Evolutionary conservation across 2,329 filamentous ascomycete genomes (phyloP).

Genomic region (Neofusicoccum umdonicola): DNA sequence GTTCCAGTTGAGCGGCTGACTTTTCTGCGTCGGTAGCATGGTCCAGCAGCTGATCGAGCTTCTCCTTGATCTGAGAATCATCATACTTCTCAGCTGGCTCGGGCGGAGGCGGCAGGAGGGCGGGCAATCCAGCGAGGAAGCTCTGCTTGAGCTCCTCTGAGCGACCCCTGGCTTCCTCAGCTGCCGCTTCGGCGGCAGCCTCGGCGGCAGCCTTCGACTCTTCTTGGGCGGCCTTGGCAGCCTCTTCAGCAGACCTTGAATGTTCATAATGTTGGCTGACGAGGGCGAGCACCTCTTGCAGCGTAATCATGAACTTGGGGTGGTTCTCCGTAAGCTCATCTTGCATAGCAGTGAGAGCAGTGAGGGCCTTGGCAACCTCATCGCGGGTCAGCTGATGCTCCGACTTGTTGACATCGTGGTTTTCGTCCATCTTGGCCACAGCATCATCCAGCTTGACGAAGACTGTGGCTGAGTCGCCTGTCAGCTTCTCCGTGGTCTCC

Average conservation of each 20-base stretch:
- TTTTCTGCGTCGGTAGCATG: conserved; percentile 66
- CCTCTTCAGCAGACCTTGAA: conserved; percentile 59
- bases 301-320: conserved; percentile 80
- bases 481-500: conserved; percentile 81
- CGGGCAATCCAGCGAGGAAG: conserved; percentile 43
- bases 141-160: conserved; percentile 42
- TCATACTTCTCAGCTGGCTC: conserved; percentile 49
- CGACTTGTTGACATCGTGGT: conserved; percentile 67
- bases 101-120: conserved; percentile 43
- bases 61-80: conserved; percentile 58
- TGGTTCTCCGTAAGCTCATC: conserved; percentile 78
- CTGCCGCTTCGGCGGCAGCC: conserved; percentile 40
- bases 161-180: conserved; percentile 44
- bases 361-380: conserved; percentile 72
- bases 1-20: conserved; percentile 71
- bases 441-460: conserved; percentile 81
- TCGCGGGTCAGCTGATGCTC: conserved; percentile 83
- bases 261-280: conserved; percentile 88
- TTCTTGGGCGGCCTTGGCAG: conserved; percentile 38
- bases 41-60: conserved; percentile 56
- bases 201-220: conserved; percentile 32
- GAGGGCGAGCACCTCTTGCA: conserved; percentile 80
- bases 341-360: conserved; percentile 72
- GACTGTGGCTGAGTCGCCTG: conserved; percentile 82
- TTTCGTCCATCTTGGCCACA: conserved; percentile 71